Evolutionary conservation across 2,329 filamentous ascomycete genomes (phyloP), one percentile per base, ranked within the genome.

Genomic region (Colletotrichum eleusines): DNA sequence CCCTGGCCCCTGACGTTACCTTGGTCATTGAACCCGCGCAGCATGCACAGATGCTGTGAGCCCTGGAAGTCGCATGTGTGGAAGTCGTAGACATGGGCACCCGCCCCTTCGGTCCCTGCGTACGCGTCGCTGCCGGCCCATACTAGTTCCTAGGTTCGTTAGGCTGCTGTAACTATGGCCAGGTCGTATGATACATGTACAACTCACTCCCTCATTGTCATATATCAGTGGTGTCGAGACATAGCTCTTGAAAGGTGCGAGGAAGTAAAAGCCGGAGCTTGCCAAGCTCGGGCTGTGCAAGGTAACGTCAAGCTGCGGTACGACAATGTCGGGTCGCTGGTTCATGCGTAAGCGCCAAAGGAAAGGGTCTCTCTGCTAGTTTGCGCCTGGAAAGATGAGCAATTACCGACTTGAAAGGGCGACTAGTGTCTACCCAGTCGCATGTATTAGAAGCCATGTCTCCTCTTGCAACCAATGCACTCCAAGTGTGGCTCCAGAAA

Each of bases 11-110:
- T 23, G 5, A 9, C 42, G 11, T 46, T 46, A 8, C 58, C 58
- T 28, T 61, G 58, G 42, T 61, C 58, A 42, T 61, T 61, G 28
- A 61, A 61, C 0, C 58, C 58, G 40, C 58, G 58, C 42, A 61
- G 28, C 58, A 61, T 61, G 58, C 58, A 61, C 6, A 61, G 31
- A 28, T 35, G 26, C n/a, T 26, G 16, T 20, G 20, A 61, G 20
- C 23, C 31, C 31, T 16, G 26, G 23, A 48, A 61, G 9, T 61
- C 42, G 20, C 58, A 61, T 12, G 38, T 48, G 28, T 61, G 58
- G 14, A 61, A 61, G 20, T 61, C 58, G 18, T 61, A 61, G 16
- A 61, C 42, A 28, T 61, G 58, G 18, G 58, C 40, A 7, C 58
- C 58, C 2, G 26, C n/a, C 4, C 58, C 58, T 42, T 61, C 58